Evolutionary conservation across 2,329 filamentous ascomycete species (phyloP), one percentile per base, ranked within the genome.

Genomic region (Incumbomyces lentus): DNA sequence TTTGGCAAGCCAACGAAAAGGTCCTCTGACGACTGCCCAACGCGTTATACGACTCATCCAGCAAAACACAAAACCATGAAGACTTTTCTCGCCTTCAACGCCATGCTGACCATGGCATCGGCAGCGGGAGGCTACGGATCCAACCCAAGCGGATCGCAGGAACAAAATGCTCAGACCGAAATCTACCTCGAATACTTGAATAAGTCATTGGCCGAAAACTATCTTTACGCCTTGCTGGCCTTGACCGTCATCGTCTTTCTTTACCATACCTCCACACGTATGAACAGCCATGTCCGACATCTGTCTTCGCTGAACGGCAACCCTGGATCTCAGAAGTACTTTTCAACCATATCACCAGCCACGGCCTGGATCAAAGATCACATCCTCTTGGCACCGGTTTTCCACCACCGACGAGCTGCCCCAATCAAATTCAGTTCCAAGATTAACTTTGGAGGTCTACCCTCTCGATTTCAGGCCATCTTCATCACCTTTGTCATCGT

Each of bases 221-320:
- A 82, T 36, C 68, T 82, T 53, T 67, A 80, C 53, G 71, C 82
- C 22, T 79, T 84, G 62, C 78, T 78, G 44, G 73, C 74, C 42
- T 70, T 88, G 43, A 74, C 82, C 11, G 72, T 64, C 31, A 71
- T 74, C 41, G 71, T 89, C 56, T 71, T 85, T 52, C 56, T 81
- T 52, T 90, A 86, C 76, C 79, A 82, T 51, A 63, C 81, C 52
- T 65, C 70, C 46, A 72, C 79, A 42, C 72, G 75, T 46, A 66
- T 84, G 47, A 69, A 77, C 48, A 78, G 75, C 55, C 82, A 92
- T 59, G 69, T 89, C 32, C 79, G 88, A 52, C 82, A 77, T 19
- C 72, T 94, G 37, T 75, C 83, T 35, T 86, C 81, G 59, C 74
- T 95, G 54, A 82, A 77, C 67, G 87, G 86, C 67, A 82, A 86